Conservation (phyloP, 352 stramenopile genomes). For the Aphanomyces astaci region DNA sequence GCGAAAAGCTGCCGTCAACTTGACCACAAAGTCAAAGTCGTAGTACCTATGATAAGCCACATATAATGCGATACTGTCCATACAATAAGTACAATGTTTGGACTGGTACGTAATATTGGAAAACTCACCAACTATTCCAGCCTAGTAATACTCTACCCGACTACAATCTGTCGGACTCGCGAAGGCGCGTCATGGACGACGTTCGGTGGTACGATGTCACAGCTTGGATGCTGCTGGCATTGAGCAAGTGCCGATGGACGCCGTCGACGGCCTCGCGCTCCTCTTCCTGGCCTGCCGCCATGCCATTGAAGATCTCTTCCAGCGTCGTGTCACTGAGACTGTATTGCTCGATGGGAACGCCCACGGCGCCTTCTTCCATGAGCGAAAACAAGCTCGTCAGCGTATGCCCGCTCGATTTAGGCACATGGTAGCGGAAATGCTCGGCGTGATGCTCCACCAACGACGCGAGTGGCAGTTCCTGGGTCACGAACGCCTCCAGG, state of each 20-base stretch:
- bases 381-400: constrained; percentile 47
- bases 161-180: no score
- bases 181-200: neutral
- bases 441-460: constrained; percentile 57
- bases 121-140: no score
- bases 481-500: constrained; percentile 37
- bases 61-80: no score
- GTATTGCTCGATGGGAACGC: constrained; percentile 80
- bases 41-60: no score
- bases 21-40: no score
- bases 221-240: constrained; percentile 34
- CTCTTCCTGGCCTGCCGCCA: constrained; percentile 72
- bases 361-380: no score
- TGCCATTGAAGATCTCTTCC: constrained; percentile 91
- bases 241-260: constrained; percentile 28
- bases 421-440: constrained; percentile 64
- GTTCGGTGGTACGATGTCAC: constrained; percentile 36
- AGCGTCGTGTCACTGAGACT: constrained; percentile 84
- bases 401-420: constrained; percentile 30
- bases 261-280: constrained; percentile 39
- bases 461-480: constrained; percentile 34
- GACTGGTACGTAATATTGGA: no score
- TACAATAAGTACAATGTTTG: no score
- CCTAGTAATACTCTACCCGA: no score
- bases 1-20: no score